Evolutionary conservation across 331 rosid species (phyloP).

Genomic region (Prunus yedoensis): DNA sequence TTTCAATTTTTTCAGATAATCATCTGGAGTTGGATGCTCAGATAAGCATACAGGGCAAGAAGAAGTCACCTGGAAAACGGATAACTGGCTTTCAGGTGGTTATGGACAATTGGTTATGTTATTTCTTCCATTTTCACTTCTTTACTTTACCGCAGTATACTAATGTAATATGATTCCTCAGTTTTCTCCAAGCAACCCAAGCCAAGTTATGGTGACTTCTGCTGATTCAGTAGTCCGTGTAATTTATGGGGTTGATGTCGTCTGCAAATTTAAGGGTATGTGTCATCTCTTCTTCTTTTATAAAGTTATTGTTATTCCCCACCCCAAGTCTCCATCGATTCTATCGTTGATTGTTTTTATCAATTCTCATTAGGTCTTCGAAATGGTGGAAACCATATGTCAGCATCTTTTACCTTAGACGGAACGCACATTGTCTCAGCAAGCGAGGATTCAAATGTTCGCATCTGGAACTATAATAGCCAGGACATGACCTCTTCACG

Average conservation of each 20-base stretch:
- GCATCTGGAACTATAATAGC: slow-evolving; percentile 54
- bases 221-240: slow-evolving; percentile 65
- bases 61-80: slow-evolving; percentile 68
- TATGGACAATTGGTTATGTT: slow-evolving; percentile 8
- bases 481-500: slow-evolving; percentile 48
- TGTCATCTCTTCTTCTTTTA: background rate
- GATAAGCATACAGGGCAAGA: slow-evolving; percentile 60
- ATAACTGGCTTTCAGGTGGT: slow-evolving; percentile 82
- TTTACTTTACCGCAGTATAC: slow-evolving; percentile 6
- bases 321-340: background rate
- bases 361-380: slow-evolving; percentile 43
- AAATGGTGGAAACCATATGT: slow-evolving; percentile 52
- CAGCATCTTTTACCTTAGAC: slow-evolving; percentile 63
- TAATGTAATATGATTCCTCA: slow-evolving; percentile 34
- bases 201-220: slow-evolving; percentile 61
- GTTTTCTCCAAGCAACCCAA: slow-evolving; percentile 59
- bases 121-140: slow-evolving; percentile 4
- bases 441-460: slow-evolving; percentile 61
- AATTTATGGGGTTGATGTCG: slow-evolving; percentile 45
- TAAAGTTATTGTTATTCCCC: background rate
- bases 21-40: slow-evolving; percentile 59
- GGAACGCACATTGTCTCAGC: slow-evolving; percentile 66
- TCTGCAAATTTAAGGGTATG: slow-evolving; percentile 67
- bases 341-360: background rate
- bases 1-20: slow-evolving; percentile 49